Evolutionary conservation across 2,329 filamentous ascomycete species (phyloP).

Genomic region (Botrytis byssoidea): DNA sequence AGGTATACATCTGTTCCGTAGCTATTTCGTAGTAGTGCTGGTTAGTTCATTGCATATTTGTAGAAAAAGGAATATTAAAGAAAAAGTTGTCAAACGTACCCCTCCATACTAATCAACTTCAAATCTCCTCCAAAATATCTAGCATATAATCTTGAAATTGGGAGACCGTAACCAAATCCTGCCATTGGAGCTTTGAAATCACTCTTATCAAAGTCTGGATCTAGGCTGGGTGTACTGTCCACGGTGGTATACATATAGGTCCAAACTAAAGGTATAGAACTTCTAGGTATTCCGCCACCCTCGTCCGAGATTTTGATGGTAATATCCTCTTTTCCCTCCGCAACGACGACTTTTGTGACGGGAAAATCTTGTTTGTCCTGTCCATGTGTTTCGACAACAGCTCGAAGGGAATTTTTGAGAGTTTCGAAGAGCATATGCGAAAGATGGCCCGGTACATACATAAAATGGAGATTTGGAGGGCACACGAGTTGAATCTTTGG

Average conservation of each 20-base stretch:
- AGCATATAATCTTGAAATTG: slow-evolving; percentile 90
- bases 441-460: slow-evolving; percentile 98
- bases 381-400: slow-evolving; percentile 92
- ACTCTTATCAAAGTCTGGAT: slow-evolving; percentile 97
- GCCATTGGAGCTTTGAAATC: slow-evolving; percentile 99
- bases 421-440: slow-evolving; percentile 99
- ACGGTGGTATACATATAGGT: slow-evolving; percentile 99
- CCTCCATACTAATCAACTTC: slow-evolving; percentile 99
- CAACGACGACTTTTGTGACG: slow-evolving; percentile 94
- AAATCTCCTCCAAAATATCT: slow-evolving; percentile 96
- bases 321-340: slow-evolving; percentile 96
- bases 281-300: slow-evolving; percentile 90
- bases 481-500: slow-evolving; percentile 96
- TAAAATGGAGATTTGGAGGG: slow-evolving; percentile 91
- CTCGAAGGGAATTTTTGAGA: slow-evolving; percentile 94
- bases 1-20: slow-evolving; percentile 99
- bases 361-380: slow-evolving; percentile 95
- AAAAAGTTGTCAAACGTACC: slow-evolving; percentile 56
- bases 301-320: slow-evolving; percentile 98
- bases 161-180: slow-evolving; percentile 95
- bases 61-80: slow-evolving; percentile 19
- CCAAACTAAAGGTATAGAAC: slow-evolving; percentile 95
- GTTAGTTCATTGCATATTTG: slow-evolving; percentile 26
- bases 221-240: slow-evolving; percentile 88
- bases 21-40: slow-evolving; percentile 46